phyloP scores from a whole-genome alignment of 345 rosid genomes.

The Moricandia arvensis region DNA sequence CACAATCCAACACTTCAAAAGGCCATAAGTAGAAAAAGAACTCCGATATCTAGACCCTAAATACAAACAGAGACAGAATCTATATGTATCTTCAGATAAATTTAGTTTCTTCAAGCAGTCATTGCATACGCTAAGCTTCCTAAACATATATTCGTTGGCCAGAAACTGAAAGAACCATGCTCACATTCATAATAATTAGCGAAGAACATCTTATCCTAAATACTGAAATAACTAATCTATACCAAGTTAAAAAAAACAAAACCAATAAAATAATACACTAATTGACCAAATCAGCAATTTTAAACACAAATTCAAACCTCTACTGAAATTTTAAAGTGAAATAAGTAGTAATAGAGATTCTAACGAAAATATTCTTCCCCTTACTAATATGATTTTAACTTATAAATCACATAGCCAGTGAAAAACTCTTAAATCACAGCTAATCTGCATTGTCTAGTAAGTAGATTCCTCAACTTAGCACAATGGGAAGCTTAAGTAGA shows the following conservation, averaged over 20 bases:
- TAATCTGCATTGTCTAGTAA: slow-evolving; percentile 7
- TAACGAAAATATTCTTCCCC: not conserved
- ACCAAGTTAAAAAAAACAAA: slow-evolving; percentile 24
- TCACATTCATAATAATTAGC: slow-evolving; percentile 19
- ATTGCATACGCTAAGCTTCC: slow-evolving; percentile 16
- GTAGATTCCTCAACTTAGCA: slow-evolving; percentile 14
- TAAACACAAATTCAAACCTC: not conserved
- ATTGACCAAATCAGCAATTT: slow-evolving; percentile 11
- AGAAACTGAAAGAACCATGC: slow-evolving; percentile 24
- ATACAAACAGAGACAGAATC: slow-evolving; percentile 4
- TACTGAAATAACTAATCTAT: no score
- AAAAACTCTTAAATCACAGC: not conserved
- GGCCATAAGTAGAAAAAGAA: not conserved
- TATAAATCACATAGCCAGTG: no score
- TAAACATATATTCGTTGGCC: not conserved
- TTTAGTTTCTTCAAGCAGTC: slow-evolving; percentile 9
- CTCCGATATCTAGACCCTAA: no score
- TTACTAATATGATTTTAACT: no score
- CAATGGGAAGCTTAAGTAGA: slow-evolving; percentile 6
- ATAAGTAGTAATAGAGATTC: not conserved
- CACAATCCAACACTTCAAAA: slow-evolving; percentile 19
- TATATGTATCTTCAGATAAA: not conserved
- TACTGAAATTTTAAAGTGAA: no score
- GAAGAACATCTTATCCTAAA: not conserved
- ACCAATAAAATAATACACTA: no score